These are phyloP conservation scores for Triticum turgidum DNA, from an alignment of 176 grass and related monocot species.

Conservation along the genomic window DNA sequence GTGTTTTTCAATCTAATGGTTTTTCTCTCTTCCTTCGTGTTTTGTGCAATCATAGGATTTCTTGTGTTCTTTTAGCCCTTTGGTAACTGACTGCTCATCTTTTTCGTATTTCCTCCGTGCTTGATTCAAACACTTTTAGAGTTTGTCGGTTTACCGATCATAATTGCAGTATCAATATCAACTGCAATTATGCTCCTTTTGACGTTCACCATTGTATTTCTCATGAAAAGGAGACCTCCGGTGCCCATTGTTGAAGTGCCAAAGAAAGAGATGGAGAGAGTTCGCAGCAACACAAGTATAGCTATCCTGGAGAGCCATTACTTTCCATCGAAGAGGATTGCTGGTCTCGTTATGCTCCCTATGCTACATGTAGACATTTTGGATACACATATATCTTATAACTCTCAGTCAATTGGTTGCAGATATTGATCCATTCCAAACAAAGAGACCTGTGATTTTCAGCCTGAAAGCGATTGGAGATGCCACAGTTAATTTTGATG, in stretches of 20 bases:
- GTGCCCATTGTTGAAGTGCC: constrained; percentile 25
- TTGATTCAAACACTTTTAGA: constrained; percentile 21
- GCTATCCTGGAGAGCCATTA: constrained; percentile 57
- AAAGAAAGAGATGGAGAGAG: constrained; percentile 32
- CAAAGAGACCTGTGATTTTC: constrained; percentile 61
- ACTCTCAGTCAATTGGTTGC: constrained; percentile 13
- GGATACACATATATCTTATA: constrained; percentile 17
- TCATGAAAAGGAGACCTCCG: neutral
- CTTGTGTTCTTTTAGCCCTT: constrained; percentile 10
- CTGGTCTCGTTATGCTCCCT: constrained; percentile 35
- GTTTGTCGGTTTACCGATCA: constrained; percentile 30
- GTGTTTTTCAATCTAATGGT: neutral
- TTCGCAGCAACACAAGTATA: constrained; percentile 40
- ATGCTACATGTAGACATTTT: constrained; percentile 6
- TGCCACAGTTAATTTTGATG: constrained; percentile 49
- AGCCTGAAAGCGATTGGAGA: constrained; percentile 42
- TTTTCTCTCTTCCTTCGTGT: neutral
- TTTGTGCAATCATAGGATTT: neutral
- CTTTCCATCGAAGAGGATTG: constrained; percentile 45
- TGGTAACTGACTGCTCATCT: neutral
- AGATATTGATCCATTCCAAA: constrained; percentile 49
- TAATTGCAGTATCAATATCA: constrained; percentile 49
- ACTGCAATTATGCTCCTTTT: constrained; percentile 36
- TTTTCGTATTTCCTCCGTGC: neutral
- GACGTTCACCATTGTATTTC: constrained; percentile 29